A percentile compares a stretch with the other conserved stretches of the same genome.
phyloP scores from a whole-genome alignment of 441 rosid genomes.

The Gossypium lobatum region DNA sequence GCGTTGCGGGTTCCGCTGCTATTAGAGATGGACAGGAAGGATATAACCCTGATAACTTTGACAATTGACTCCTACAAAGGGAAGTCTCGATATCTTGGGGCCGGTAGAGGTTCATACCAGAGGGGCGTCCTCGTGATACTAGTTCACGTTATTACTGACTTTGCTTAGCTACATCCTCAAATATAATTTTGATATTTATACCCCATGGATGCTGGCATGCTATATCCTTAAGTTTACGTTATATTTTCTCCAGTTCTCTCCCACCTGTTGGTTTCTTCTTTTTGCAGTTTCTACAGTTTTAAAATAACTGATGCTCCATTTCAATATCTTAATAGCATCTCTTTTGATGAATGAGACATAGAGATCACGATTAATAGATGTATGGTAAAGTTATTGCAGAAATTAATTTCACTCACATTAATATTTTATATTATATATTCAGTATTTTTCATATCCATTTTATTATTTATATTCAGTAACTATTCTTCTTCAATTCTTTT shows the following conservation, averaged over 20 bases:
- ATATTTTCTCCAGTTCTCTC: background rate
- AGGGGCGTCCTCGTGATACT: slow-evolving; percentile 48
- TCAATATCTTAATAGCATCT: no score
- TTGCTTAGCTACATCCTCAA: background rate
- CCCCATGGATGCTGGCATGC: slow-evolving; percentile 36
- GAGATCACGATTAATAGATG: no score
- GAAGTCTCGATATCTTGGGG: slow-evolving; percentile 40
- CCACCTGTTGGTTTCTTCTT: background rate
- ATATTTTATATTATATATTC: no score
- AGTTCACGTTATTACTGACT: slow-evolving; percentile 38
- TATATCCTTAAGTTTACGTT: slow-evolving; percentile 10
- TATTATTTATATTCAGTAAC: no score
- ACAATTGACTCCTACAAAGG: slow-evolving; percentile 45
- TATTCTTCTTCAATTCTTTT: no score
- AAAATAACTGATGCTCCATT: no score
- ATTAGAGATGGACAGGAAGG: slow-evolving; percentile 40
- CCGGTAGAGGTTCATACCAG: slow-evolving; percentile 50
- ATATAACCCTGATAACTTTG: slow-evolving; percentile 35
- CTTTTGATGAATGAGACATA: no score
- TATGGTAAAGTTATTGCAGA: no score
- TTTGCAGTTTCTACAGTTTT: no score
- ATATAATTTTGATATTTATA: slow-evolving; percentile 2
- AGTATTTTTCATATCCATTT: no score
- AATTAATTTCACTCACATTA: no score
- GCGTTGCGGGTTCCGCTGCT: slow-evolving; percentile 32